Percentiles rank a stretch among this genome's conserved stretches.
Evolutionary conservation across 306 rosid genomes (phyloP).

Genomic region (Malus fusca): DNA sequence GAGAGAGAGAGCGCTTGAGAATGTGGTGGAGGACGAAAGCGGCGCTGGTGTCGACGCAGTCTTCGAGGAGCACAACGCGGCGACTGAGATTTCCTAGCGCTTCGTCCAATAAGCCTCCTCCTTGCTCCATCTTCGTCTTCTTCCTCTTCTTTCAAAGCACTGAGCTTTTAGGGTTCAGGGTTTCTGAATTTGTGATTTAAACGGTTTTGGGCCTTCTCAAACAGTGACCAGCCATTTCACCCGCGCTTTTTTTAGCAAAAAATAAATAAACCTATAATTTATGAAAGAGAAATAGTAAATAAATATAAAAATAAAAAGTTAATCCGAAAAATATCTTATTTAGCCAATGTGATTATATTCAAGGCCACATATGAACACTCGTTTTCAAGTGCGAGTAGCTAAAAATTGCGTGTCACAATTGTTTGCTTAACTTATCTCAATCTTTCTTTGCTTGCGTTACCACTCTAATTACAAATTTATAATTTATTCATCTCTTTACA

Average conservation of each 20-base stretch:
- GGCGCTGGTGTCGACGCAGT: slow-evolving; percentile 70
- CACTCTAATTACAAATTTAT: too few species aligned
- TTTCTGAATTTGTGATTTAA: not conserved
- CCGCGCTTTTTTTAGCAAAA: not conserved
- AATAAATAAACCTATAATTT: too few species aligned
- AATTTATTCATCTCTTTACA: too few species aligned
- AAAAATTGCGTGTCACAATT: too few species aligned
- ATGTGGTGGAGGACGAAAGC: slow-evolving; percentile 84
- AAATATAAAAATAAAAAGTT: too few species aligned
- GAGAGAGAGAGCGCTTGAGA: slow-evolving; percentile 55
- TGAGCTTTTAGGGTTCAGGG: not conserved
- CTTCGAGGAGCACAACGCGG: slow-evolving; percentile 58
- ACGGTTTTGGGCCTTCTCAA: not conserved
- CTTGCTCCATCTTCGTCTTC: slow-evolving; percentile 31
- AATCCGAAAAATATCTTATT: too few species aligned
- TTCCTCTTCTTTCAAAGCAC: not conserved
- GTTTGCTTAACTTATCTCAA: too few species aligned
- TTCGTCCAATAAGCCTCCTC: slow-evolving; percentile 44
- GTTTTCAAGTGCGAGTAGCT: too few species aligned
- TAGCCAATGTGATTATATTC: too few species aligned
- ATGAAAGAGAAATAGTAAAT: too few species aligned
- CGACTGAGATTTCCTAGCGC: slow-evolving; percentile 54
- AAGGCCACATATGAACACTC: not conserved
- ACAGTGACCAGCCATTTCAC: not conserved
- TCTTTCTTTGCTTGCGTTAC: too few species aligned